Evolutionary conservation across 2,329 filamentous ascomycete species (phyloP).

Genomic region (Diaporthe vexans): DNA sequence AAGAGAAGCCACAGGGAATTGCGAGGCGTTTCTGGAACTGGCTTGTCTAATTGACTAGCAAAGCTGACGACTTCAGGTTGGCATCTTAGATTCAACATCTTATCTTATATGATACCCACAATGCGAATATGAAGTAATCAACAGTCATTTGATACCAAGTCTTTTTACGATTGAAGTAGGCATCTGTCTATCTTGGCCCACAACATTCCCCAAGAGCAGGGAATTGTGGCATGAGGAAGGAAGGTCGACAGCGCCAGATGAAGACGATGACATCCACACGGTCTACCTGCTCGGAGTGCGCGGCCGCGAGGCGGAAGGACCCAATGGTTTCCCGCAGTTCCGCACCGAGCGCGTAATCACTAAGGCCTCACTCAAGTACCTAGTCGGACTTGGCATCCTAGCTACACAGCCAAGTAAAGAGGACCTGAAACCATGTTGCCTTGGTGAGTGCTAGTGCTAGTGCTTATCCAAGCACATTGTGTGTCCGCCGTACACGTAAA

Average conservation of each 20-base stretch:
- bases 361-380: neutral
- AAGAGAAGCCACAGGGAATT: constrained; percentile 28
- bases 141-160: neutral
- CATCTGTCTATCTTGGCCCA: neutral
- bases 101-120: constrained; percentile 29
- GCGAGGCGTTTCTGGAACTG: constrained; percentile 37
- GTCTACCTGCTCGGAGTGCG: no score
- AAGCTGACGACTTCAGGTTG: neutral
- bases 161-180: neutral
- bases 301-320: neutral
- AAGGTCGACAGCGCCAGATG: neutral
- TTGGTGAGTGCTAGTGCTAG: neutral
- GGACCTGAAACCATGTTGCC: neutral
- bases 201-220: neutral
- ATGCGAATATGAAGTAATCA: neutral
- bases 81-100: constrained; percentile 31
- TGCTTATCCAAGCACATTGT: neutral
- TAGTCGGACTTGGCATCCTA: neutral
- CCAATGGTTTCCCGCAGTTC: neutral
- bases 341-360: neutral
- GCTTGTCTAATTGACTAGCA: constrained; percentile 6
- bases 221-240: neutral
- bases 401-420: neutral
- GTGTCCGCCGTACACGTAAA: neutral
- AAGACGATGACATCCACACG: neutral